Base-by-base conservation (phyloP, 768 basidiomycete genomes). In the Macrolepiota albuminosa region DNA sequence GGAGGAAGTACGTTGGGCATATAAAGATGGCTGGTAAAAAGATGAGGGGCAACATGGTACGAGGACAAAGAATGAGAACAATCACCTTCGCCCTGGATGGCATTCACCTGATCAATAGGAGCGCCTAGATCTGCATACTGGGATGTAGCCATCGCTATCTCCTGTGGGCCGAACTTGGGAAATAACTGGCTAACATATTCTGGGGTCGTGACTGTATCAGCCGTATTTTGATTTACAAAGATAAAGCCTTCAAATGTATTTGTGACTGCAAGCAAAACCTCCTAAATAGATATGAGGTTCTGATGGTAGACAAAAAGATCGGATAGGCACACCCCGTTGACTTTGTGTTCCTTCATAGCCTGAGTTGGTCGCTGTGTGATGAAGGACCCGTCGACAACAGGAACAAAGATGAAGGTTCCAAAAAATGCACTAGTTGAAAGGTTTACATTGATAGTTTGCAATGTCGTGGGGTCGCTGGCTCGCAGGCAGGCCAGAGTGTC, bases 331-430 rank as follows among this genome's bases (percentile, higher is more conserved):
- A 82, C 80, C n/a, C 75, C 76, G 48, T 82, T 83, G 48, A 78
- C 55, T 59, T 70, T 72, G 14, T 76, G 71, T 42, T 70, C 68
- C 9, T 65, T 62, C 24, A 83, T 57, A 5, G 76, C 69, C 51
- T 72, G 58, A 0, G 71, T 77, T 6, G 81, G 79, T 18, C 78
- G 68, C 47, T 78, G 75, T 0, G 72, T 68, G 39, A 82, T 80
- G 59, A 81, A 78, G 1, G 65, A 70, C 2, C 78, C 81, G 62
- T 82, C 81, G 3, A 83, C 73, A 26, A 83, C 80, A 0, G 81
- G 81, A 11, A 73, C 70, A 42, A 78, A 78, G 6, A 67, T 61
- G 39, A 69, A 77, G 1, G 74, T 76, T 1, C 76, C 78, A 54
- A 62, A 78, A 66, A 81, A 77, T 6, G 63, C 74, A 31, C 66